These are phyloP conservation scores for Vitis rupestris DNA, from an alignment of 164 flowering plant genomes.

Conservation along the genomic window DNA sequence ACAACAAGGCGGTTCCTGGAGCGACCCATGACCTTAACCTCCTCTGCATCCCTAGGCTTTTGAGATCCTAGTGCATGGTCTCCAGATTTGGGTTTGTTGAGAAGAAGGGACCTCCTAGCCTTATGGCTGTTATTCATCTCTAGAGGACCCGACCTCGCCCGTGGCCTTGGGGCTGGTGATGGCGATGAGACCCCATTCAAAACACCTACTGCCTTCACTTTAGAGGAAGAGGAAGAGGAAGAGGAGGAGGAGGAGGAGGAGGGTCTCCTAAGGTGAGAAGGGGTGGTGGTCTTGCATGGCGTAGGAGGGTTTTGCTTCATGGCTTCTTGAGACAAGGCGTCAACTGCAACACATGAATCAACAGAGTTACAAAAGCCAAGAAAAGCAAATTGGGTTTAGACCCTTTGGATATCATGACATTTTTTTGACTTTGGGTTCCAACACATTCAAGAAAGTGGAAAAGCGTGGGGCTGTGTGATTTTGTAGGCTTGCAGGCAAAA, in stretches of 20 bases:
- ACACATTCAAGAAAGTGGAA: too few relatives aligned
- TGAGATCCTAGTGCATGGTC: constrained; percentile 26
- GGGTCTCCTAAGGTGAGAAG: constrained; percentile 23
- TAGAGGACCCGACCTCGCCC: constrained; percentile 24
- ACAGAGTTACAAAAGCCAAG: too few relatives aligned
- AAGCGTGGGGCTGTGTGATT: too few relatives aligned
- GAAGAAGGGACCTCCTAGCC: constrained; percentile 27
- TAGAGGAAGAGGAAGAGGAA: constrained; percentile 13
- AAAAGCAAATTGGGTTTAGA: too few relatives aligned
- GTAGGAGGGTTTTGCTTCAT: constrained; percentile 10
- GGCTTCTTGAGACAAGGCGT: constrained; percentile 35
- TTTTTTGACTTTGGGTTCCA: too few relatives aligned
- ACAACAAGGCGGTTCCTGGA: constrained; percentile 19
- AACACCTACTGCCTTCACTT: constrained; percentile 3
- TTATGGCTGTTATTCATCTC: constrained; percentile 22
- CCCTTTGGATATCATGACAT: too few relatives aligned
- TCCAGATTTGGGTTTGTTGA: constrained; percentile 34
- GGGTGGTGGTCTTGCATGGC: constrained; percentile 17
- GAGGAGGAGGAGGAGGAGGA: too few relatives aligned
- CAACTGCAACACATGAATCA: not conserved
- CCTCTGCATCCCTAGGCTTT: constrained; percentile 29
- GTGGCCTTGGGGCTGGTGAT: constrained; percentile 22
- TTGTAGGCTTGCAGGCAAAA: too few relatives aligned
- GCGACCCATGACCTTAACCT: constrained; percentile 22
- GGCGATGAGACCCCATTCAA: not conserved